Evolutionary conservation across 768 basidiomycete genomes (phyloP).

Genomic region (Mycena pura): DNA sequence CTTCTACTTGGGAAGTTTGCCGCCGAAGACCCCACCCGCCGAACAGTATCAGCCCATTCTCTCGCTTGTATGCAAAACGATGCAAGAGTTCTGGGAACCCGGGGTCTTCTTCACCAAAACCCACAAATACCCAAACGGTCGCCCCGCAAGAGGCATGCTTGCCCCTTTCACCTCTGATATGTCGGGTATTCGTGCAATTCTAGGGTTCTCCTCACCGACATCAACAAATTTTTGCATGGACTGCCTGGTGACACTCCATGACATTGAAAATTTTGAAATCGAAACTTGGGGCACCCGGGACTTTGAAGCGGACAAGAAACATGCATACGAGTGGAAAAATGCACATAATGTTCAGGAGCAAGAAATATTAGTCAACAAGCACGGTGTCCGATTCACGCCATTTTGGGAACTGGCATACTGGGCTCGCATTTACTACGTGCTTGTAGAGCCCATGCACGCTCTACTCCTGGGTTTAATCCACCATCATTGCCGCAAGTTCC

Average conservation of each 20-base stretch:
- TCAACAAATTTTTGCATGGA: conserved; percentile 35
- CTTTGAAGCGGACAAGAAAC: conserved; percentile 6
- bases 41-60: too few relatives aligned
- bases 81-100: too few relatives aligned
- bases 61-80: too few relatives aligned
- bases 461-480: conserved; percentile 42
- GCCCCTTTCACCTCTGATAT: too few relatives aligned
- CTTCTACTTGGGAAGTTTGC: too few relatives aligned
- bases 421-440: conserved; percentile 35
- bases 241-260: conserved; percentile 26
- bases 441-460: conserved; percentile 51
- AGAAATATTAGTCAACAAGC: conserved; percentile 23
- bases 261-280: conserved; percentile 36
- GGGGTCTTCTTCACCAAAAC: too few relatives aligned
- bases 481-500: conserved; percentile 39
- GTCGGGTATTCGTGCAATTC: too few relatives aligned
- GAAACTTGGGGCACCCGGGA: conserved; percentile 30
- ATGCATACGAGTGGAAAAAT: conserved; percentile 30
- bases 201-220: conserved; percentile 27
- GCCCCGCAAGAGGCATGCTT: too few relatives aligned
- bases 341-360: conserved; percentile 21
- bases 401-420: conserved; percentile 46
- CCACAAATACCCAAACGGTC: too few relatives aligned
- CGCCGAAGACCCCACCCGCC: too few relatives aligned
- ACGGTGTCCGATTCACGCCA: conserved; percentile 37